A percentile compares a stretch with the other conserved stretches of the same genome.
phyloP scores from a whole-genome alignment of 345 rosid genomes.

The Stellera chamaejasme region DNA sequence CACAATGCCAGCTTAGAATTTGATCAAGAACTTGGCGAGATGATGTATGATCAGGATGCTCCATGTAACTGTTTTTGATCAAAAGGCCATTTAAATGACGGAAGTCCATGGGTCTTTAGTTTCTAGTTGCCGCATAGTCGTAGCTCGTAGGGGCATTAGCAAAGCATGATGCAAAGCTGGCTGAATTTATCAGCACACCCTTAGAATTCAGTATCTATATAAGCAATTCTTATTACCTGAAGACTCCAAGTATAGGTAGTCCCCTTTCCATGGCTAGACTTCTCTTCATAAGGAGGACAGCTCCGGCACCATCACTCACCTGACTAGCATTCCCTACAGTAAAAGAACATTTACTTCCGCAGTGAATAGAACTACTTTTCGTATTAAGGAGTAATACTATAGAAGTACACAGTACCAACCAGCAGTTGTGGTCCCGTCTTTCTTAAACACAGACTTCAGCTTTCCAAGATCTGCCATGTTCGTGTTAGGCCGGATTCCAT shows the following conservation, averaged over 20 bases:
- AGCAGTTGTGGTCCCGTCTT: slow-evolving; percentile 84
- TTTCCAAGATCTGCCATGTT: slow-evolving; percentile 57
- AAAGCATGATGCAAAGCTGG: neutral
- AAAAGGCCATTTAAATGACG: too few relatives aligned
- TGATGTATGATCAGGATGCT: too few relatives aligned
- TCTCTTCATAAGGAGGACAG: slow-evolving; percentile 91
- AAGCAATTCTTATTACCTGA: slow-evolving; percentile 40
- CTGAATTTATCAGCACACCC: neutral
- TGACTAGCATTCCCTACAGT: slow-evolving; percentile 87
- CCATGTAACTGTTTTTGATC: too few relatives aligned
- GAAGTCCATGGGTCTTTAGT: too few relatives aligned
- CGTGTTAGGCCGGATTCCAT: slow-evolving; percentile 74
- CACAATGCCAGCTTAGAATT: too few relatives aligned
- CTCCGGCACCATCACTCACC: slow-evolving; percentile 96
- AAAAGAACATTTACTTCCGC: slow-evolving; percentile 11
- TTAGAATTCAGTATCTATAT: neutral
- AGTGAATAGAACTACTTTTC: neutral
- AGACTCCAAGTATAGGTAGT: slow-evolving; percentile 84
- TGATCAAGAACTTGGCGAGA: too few relatives aligned
- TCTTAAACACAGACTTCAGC: slow-evolving; percentile 80
- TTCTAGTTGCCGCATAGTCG: neutral
- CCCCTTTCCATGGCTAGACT: slow-evolving; percentile 76
- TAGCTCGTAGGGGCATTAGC: neutral
- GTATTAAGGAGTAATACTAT: neutral
- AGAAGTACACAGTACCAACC: slow-evolving; percentile 31